Base-by-base conservation (phyloP, 495 filamentous ascomycete genomes). In the Lasiosphaeria miniovina region DNA sequence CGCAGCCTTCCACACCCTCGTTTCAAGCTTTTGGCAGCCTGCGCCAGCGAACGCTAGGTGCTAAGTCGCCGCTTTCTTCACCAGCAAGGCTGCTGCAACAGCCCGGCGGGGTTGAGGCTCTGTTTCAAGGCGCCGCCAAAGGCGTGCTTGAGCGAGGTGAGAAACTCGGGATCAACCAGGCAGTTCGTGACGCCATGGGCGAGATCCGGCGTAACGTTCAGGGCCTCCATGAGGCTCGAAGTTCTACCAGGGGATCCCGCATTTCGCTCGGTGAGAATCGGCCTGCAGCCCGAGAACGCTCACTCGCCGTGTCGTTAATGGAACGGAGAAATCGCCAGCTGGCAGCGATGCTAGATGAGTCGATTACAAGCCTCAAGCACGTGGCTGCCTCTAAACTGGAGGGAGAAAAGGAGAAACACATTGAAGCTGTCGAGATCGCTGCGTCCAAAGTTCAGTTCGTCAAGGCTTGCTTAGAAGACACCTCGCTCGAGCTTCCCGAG, bases 81-180 rank as follows among this genome's bases (percentile, higher is more conserved):
- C 79, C 90, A 0, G 76, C 82, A 9, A 77, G 82, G 52, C 85
- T 87, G 48, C 69, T 86, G 54, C 74, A 90, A 68, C 76, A 85
- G 63, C 75, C 86, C 67, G 79, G 82, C 58, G 78, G 82, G 4
- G 77, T 97, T 14, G 93, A 98, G 71, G 76, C 82, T 0, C 69
- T 98, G 1, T 78, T 98, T 38, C 90, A 93, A 65, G 90, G 91
- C 43, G 91, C 94, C 11, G 92, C 93, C 4, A 87, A 88, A 65
- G 87, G 86, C 43, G 86, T 98, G 14, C 84, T 96, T 55, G 86
- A 89, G 51, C 84, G 87, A 8, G 86, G 93, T 45, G 93, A 96
- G 68, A 84, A 86, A 57, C 90, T 93, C 72, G 91, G 93, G 4
- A 87, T 98, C 36, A 91, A 91, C 61, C 90, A 92, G 72, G 91